These are phyloP conservation scores for Aspergillus cejpii DNA, from an alignment of 2,329 filamentous ascomycete genomes.

Conservation along the genomic window DNA sequence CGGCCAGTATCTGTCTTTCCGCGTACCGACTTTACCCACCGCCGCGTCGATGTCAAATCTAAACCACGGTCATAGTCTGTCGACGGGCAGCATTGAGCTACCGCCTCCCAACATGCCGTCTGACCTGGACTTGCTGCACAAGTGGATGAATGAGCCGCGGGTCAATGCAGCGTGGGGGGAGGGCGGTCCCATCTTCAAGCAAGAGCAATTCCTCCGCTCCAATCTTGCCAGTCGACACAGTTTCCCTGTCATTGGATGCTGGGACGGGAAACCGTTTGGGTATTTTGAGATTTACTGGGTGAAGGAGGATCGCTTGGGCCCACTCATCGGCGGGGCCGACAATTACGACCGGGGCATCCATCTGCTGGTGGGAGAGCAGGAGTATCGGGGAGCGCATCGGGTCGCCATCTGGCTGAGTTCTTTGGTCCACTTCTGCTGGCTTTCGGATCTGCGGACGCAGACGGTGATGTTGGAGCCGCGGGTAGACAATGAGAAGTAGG, in stretches of 20 bases:
- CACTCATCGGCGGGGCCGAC: conserved; percentile 57
- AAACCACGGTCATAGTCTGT: conserved; percentile 20
- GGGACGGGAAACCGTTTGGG: conserved; percentile 91
- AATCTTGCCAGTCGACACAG: conserved; percentile 64
- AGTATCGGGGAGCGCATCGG: conserved; percentile 70
- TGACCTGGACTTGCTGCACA: conserved; percentile 65
- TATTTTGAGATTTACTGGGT: conserved; percentile 99
- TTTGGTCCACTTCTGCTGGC: conserved; percentile 77
- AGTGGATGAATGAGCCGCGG: conserved; percentile 82
- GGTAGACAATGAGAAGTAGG: conserved; percentile 82
- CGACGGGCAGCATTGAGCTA: conserved; percentile 39
- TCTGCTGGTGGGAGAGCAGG: conserved; percentile 83
- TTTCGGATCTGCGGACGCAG: conserved; percentile 72
- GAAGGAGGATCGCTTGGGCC: conserved; percentile 77
- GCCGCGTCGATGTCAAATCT: conserved; percentile 18
- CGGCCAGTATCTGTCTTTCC: conserved; percentile 79
- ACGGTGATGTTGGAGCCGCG: conserved; percentile 80
- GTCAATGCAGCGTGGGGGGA: conserved; percentile 80
- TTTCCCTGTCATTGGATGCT: conserved; percentile 86
- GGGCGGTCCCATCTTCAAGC: conserved; percentile 50
- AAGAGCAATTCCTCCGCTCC: conserved; percentile 61
- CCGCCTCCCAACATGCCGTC: conserved; percentile 38
- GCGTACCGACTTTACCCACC: conserved; percentile 61
- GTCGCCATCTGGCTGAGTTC: conserved; percentile 77
- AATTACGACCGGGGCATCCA: conserved; percentile 89